phyloP scores from a whole-genome alignment of 179 eudicot species.

The Heliamphora pulchella region DNA sequence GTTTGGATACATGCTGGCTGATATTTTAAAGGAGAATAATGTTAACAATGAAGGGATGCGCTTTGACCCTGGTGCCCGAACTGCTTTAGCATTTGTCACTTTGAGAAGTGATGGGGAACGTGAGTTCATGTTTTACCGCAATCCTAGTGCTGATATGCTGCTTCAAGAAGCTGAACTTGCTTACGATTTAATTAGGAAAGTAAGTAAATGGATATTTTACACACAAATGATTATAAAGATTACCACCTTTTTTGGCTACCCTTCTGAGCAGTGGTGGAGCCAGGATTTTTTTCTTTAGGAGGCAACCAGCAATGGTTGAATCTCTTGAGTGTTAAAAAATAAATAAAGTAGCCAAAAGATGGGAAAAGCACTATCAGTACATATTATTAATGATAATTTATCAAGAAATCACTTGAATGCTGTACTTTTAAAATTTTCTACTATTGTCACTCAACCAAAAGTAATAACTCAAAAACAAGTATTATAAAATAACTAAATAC shows the following conservation, averaged over 20 bases:
- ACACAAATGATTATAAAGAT: not conserved
- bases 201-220: slow-evolving; percentile 12
- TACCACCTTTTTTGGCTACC: not conserved
- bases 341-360: too few relatives aligned
- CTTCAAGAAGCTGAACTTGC: slow-evolving; percentile 83
- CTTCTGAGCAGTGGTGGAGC: not conserved
- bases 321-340: too few relatives aligned
- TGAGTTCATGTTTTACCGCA: slow-evolving; percentile 96
- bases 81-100: slow-evolving; percentile 94
- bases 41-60: slow-evolving; percentile 86
- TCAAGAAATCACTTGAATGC: not conserved
- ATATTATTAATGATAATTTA: too few relatives aligned
- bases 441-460: too few relatives aligned
- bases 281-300: not conserved
- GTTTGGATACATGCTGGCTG: slow-evolving; percentile 95
- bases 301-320: not conserved
- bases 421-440: not conserved
- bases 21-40: slow-evolving; percentile 76
- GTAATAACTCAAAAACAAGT: too few relatives aligned
- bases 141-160: slow-evolving; percentile 98
- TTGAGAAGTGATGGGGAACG: slow-evolving; percentile 86
- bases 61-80: slow-evolving; percentile 91
- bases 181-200: slow-evolving; percentile 73
- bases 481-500: too few relatives aligned
- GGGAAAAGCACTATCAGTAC: too few relatives aligned